These are phyloP conservation scores for Nigrospora osmanthi DNA, from an alignment of 2,329 filamentous ascomycete genomes.

Conservation along the genomic window DNA sequence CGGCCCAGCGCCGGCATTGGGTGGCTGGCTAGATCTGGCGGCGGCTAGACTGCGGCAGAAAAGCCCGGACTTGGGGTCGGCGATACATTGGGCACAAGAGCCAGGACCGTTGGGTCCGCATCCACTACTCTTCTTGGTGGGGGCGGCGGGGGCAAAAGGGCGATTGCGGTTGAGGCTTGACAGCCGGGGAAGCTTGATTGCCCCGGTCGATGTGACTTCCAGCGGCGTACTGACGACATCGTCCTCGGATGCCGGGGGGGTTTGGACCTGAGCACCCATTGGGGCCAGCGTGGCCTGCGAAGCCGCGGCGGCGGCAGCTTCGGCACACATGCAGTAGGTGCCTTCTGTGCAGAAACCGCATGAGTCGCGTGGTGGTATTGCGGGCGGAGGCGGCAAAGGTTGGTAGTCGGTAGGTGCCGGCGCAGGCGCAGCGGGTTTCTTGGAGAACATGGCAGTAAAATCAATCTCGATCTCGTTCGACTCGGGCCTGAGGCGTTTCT, in stretches of 20 bases:
- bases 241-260: constrained; percentile 53
- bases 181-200: constrained; percentile 49
- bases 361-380: constrained; percentile 50
- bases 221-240: constrained; percentile 49
- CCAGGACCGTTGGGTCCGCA: constrained; percentile 66
- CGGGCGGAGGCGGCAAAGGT: constrained; percentile 17
- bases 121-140: constrained; percentile 21
- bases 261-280: constrained; percentile 42
- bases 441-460: constrained; percentile 60
- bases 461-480: constrained; percentile 57
- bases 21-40: neutral
- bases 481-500: constrained; percentile 49
- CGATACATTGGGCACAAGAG: constrained; percentile 69
- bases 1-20: neutral
- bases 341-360: constrained; percentile 81
- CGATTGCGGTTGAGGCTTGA: constrained; percentile 18
- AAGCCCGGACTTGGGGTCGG: constrained; percentile 70
- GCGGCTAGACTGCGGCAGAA: constrained; percentile 79
- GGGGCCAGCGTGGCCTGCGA: constrained; percentile 30
- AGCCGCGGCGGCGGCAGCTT: constrained; percentile 27
- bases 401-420: constrained; percentile 17
- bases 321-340: constrained; percentile 75
- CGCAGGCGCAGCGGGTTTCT: constrained; percentile 32
- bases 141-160: constrained; percentile 13
- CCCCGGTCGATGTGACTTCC: constrained; percentile 52